Percentiles rank a stretch among this genome's conserved stretches.
Evolutionary conservation across 768 basidiomycete species (phyloP).

Genomic region (Boletus vermiculosoides): DNA sequence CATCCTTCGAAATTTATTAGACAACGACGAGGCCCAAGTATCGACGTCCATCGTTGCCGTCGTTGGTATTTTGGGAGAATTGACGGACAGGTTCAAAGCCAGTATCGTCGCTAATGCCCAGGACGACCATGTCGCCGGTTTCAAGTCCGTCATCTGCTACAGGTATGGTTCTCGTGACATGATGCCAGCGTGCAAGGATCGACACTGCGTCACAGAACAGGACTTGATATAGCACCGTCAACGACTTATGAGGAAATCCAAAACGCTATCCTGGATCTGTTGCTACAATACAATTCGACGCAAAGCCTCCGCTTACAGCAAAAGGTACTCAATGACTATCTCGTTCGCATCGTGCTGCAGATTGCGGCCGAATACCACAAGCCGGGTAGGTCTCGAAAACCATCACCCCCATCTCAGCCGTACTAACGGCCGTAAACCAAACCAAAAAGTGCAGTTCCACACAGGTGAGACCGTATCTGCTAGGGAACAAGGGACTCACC

Average conservation of each 20-base stretch:
- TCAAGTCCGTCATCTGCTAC: conserved; percentile 79
- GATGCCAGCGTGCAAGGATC: not conserved
- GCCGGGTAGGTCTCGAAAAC: conserved; percentile 47
- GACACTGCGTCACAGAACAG: conserved; percentile 43
- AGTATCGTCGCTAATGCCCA: conserved; percentile 39
- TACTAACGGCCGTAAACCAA: not conserved
- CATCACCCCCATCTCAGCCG: not conserved
- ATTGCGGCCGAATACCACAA: conserved; percentile 53
- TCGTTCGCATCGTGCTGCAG: conserved; percentile 55
- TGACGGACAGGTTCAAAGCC: conserved; percentile 37
- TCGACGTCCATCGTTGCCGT: conserved; percentile 16
- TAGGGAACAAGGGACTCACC: not conserved
- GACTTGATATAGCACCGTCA: conserved; percentile 50
- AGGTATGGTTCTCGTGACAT: conserved; percentile 21
- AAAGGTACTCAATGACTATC: conserved; percentile 64
- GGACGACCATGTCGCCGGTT: conserved; percentile 55
- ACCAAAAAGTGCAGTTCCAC: conserved; percentile 73
- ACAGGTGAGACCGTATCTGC: conserved; percentile 40
- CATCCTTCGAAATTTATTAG: conserved; percentile 25
- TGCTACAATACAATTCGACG: conserved; percentile 35
- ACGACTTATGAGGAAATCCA: conserved; percentile 30
- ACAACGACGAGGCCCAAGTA: not conserved
- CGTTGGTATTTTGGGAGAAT: conserved; percentile 19
- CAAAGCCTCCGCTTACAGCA: conserved; percentile 52
- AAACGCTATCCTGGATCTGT: conserved; percentile 32